Percentiles rank a stretch among this genome's conserved stretches.
Conservation (phyloP, 164 flowering plant species). For the Akebia trifoliata region DNA sequence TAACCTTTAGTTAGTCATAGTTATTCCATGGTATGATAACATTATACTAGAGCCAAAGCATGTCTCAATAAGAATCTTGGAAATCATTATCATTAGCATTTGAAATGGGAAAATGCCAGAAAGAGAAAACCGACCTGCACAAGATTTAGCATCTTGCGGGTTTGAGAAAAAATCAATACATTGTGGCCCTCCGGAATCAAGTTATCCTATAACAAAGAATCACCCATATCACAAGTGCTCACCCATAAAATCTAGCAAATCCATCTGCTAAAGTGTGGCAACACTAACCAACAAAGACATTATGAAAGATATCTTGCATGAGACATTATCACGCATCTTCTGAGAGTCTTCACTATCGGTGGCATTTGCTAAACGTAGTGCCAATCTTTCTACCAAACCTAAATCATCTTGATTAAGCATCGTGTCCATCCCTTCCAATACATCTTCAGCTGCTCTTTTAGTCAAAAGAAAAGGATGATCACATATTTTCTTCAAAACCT, state of each 20-base stretch:
- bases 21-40: no score
- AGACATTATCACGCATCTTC: slow-evolving; percentile 47
- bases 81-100: background rate
- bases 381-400: slow-evolving; percentile 63
- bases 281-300: slow-evolving; percentile 68
- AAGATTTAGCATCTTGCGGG: slow-evolving; percentile 93
- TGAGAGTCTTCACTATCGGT: slow-evolving; percentile 37
- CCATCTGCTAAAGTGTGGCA: background rate
- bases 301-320: slow-evolving; percentile 96
- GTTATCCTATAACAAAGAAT: slow-evolving; percentile 40
- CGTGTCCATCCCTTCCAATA: slow-evolving; percentile 89
- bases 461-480: slow-evolving; percentile 96
- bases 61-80: background rate
- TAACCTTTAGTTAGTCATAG: no score
- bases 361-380: slow-evolving; percentile 61
- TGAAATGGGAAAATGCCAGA: background rate
- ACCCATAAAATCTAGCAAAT: background rate
- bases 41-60: no score
- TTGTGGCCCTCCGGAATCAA: slow-evolving; percentile 75
- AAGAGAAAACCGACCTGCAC: slow-evolving; percentile 54
- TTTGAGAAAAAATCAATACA: slow-evolving; percentile 92
- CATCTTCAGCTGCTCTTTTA: slow-evolving; percentile 90
- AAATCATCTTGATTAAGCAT: slow-evolving; percentile 54
- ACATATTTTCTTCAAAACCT: slow-evolving; percentile 97
- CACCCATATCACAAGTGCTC: background rate